Base-by-base conservation (phyloP, 352 stramenopile species). In the Pythium sukuiense region DNA sequence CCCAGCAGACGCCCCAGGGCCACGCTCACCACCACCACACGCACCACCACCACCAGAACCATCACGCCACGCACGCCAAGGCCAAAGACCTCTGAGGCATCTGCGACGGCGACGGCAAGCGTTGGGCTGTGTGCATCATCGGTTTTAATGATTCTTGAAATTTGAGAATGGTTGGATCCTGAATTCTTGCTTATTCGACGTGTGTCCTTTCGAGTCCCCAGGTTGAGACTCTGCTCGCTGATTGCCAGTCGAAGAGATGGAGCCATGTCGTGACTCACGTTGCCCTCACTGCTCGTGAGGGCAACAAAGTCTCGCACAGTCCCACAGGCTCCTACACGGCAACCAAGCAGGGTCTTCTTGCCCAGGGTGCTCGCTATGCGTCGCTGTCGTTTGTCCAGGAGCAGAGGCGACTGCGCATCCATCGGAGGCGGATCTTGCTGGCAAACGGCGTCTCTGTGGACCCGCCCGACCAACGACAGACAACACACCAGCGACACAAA, bases 331-430 rank as follows among this genome's bases (percentile, higher is more conserved):
- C 46, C 4, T 64, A 54, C 20, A n/a, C 24, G 0, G 39, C 55
- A 1, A 26, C 45, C 27, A 69, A 49, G 27, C 33, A 60, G 46
- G 20, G 32, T 9, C 49, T 35, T 3, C 48, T 39, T 3, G 52
- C 26, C 6, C 49, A 61, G 29, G 24, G 49, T 3, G 52, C 24
- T 24, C 49, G 35, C 5, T 65, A 66, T 35, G 50, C 57, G 32
- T 39, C 37, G 8, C 55, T 72, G 26, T 61, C 45, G 13, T 60
- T 67, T 27, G 52, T 20, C 18, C 53, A 69, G 18, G 60, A 69
- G 52, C 67, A 74, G 52, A 56, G 58, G 6, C 61, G 67, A 20
- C 62, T 74, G 33, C 61, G 58, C 18, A 74, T 74, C 45, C 57
- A 64, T 27, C 39, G 70, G 52, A 62, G 53, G 32, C 50, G 39